Base-by-base conservation (phyloP, 2,329 filamentous ascomycete species). In the Fusarium brevicatenulatum region DNA sequence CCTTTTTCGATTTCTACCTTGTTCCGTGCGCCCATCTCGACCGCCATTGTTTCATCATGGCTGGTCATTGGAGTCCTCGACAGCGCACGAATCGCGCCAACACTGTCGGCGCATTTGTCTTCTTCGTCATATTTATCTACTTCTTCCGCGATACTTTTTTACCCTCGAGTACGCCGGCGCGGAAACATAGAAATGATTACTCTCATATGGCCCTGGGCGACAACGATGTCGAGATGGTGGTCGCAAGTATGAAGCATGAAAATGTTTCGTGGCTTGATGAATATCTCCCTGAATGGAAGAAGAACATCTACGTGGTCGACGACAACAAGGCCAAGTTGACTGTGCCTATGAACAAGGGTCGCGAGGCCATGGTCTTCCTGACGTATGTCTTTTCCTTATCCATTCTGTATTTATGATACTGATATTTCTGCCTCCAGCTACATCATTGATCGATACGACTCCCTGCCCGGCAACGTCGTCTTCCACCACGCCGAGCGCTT, bases 251-350 rank as follows among this genome's bases (percentile, higher is more conserved):
- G 76, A 79, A 77, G 67, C 74, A 76, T 61, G 80, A 81, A 65
- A 73, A 80, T 56, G 65, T 77, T 39, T 80, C 82, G 21, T 87
- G 85, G 85, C 77, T 86, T 13, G 70, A 82, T 57, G 76, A 80
- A 46, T 80, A 83, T 70, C 78, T 86, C 5, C 80, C 80, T 25
- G 80, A 81, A 52, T 89, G 87, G 87, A 82, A 84, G 66, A 85
- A 86, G 77, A 87, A 83, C 66, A 83, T 89, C 65, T 90, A 90
- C 76, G 83, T 88, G 32, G 86, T 87, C 57, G 84, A 90, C 72
- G 83, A 88, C 72, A 80, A 83, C 37, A 71, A 70, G 9, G 86
- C 86, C 7, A 68, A 81, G 25, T 79, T 88, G 69, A 87, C 84
- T 0, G 86, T 90, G 19, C 81, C 84, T 7, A 72, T 75, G 47